Conservation (phyloP, 768 basidiomycete species). For the Xanthoconium purpureum region DNA sequence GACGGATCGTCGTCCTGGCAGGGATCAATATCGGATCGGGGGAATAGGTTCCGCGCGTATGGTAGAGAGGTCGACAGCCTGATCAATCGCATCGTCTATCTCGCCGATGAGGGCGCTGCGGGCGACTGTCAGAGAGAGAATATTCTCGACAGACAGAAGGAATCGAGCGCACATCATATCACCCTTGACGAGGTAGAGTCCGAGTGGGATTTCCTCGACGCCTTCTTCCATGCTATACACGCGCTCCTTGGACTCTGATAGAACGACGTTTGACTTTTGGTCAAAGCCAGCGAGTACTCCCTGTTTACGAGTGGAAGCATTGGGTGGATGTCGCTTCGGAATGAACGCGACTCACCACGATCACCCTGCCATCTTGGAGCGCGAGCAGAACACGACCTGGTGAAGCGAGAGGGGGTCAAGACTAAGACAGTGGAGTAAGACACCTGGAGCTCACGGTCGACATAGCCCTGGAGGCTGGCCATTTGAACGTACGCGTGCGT, state of each 20-base stretch:
- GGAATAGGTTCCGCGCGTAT: conserved; percentile 88
- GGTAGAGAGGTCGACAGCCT: conserved; percentile 65
- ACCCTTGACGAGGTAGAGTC: conserved; percentile 95
- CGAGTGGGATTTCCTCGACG: conserved; percentile 91
- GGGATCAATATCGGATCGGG: conserved; percentile 66
- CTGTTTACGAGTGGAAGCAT: conserved; percentile 37
- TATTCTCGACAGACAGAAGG: not conserved
- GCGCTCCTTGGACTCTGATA: conserved; percentile 91
- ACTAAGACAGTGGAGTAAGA: not conserved
- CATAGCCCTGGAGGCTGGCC: conserved; percentile 90
- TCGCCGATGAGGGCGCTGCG: conserved; percentile 76
- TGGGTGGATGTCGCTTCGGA: not conserved
- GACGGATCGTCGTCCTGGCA: not conserved
- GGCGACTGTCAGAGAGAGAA: conserved; percentile 1
- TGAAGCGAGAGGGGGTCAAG: not conserved
- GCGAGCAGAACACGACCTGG: conserved; percentile 88
- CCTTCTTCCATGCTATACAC: conserved; percentile 89
- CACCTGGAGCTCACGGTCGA: conserved; percentile 61
- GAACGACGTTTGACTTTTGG: conserved; percentile 93
- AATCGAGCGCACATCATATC: conserved; percentile 87
- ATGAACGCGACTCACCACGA: conserved; percentile 61
- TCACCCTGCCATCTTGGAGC: conserved; percentile 93
- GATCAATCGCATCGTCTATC: conserved; percentile 79
- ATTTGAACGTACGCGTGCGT: conserved; percentile 40
- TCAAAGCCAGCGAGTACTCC: conserved; percentile 91